phyloP scores from a whole-genome alignment of 2,329 filamentous ascomycete genomes.

The Aureobasidium zeae region DNA sequence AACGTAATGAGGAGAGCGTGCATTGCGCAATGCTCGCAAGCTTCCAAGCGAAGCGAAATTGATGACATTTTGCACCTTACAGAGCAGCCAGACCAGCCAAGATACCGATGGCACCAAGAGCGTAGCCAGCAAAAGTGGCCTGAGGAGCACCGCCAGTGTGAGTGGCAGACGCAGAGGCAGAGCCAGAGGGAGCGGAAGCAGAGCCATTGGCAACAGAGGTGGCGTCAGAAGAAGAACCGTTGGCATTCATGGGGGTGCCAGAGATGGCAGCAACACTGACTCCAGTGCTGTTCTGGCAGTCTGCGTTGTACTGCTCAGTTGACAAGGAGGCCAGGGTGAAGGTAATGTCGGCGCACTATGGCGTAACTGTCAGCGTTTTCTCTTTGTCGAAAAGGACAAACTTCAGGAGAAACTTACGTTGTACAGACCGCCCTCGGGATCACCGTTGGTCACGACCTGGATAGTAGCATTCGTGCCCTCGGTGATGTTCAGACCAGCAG shows the following conservation, averaged over 20 bases:
- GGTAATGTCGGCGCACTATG: slow-evolving; percentile 64
- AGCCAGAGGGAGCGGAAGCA: slow-evolving; percentile 8
- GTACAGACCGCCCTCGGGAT: slow-evolving; percentile 54
- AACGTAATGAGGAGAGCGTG: slow-evolving; percentile 2
- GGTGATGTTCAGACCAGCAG: slow-evolving; percentile 40
- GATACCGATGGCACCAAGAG: slow-evolving; percentile 29
- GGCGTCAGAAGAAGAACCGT: slow-evolving; percentile 16
- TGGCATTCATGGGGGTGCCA: slow-evolving; percentile 25
- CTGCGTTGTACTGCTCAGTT: slow-evolving; percentile 34
- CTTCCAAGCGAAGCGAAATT: neutral
- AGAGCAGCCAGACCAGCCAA: slow-evolving; percentile 20
- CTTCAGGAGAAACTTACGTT: slow-evolving; percentile 35
- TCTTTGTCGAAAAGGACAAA: neutral
- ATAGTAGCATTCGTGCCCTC: slow-evolving; percentile 58
- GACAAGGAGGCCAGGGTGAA: slow-evolving; percentile 47
- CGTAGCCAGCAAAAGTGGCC: slow-evolving; percentile 28
- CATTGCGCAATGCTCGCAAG: neutral
- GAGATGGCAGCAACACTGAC: slow-evolving; percentile 39
- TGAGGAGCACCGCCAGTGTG: slow-evolving; percentile 24
- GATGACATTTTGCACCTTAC: neutral
- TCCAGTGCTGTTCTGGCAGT: slow-evolving; percentile 52
- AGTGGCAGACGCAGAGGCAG: slow-evolving; percentile 17
- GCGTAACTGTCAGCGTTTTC: neutral
- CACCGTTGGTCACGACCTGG: slow-evolving; percentile 58
- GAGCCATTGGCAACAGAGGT: slow-evolving; percentile 13